phyloP scores from a whole-genome alignment of 164 flowering plant species.

The Liriodendron chinense region DNA sequence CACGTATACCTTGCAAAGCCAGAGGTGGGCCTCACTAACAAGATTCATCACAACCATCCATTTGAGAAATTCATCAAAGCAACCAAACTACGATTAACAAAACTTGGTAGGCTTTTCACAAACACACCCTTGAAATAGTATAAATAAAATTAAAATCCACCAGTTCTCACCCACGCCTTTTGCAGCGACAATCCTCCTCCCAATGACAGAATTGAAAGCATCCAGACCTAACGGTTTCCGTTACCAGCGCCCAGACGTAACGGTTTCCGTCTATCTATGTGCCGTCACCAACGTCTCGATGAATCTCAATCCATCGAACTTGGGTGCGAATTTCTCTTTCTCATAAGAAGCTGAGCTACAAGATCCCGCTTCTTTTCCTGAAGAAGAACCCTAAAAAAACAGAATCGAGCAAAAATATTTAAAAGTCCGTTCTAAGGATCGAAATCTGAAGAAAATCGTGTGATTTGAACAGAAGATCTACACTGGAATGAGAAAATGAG shows the following conservation, averaged over 20 bases:
- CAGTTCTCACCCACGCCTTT: background rate
- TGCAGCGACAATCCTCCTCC: no score
- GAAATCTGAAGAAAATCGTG: background rate
- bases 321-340: constrained; percentile 51
- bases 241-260: constrained; percentile 1
- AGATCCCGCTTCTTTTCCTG: constrained; percentile 1
- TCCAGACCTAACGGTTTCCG: background rate
- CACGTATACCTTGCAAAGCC: background rate
- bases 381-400: background rate
- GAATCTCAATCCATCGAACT: constrained; percentile 65
- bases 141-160: background rate
- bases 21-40: background rate
- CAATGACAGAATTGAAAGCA: background rate
- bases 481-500: background rate
- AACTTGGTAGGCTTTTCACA: background rate
- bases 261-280: constrained; percentile 38
- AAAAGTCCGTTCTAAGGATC: background rate
- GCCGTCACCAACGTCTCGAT: constrained; percentile 70
- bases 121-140: background rate
- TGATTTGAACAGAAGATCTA: background rate
- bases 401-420: background rate
- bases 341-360: constrained; percentile 4
- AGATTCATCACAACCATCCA: background rate
- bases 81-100: background rate
- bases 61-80: background rate